A percentile compares a stretch with the other conserved stretches of the same genome.
Conservation (phyloP, 2,329 filamentous ascomycete genomes). For the Ascochyta clinopodiicola region DNA sequence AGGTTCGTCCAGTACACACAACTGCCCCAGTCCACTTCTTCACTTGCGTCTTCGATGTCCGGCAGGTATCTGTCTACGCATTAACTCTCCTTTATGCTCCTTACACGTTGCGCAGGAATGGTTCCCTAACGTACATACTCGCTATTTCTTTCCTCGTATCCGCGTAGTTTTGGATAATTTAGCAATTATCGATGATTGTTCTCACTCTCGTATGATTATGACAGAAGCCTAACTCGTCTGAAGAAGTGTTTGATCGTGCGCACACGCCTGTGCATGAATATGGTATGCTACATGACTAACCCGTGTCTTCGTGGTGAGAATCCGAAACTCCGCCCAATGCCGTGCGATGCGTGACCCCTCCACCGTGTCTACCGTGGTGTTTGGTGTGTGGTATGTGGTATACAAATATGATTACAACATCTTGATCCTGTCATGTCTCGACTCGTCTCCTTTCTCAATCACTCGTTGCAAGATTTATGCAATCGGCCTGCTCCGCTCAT, state of each 20-base stretch:
- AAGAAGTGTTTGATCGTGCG: no score
- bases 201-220: no score
- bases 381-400: constrained; percentile 20
- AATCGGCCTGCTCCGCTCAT: constrained; percentile 50
- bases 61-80: no score
- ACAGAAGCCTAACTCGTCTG: not conserved
- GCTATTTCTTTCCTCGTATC: not conserved
- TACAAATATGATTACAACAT: constrained; percentile 24
- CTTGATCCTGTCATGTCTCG: not conserved
- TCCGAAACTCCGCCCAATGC: constrained; percentile 33
- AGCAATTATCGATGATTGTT: not conserved
- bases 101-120: no score
- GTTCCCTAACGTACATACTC: no score
- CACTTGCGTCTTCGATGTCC: no score
- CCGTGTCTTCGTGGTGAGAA: constrained; percentile 5
- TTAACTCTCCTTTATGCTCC: no score
- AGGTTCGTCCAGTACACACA: no score
- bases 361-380: not conserved
- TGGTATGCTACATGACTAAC: constrained; percentile 2
- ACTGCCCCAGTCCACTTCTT: no score
- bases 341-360: constrained; percentile 11
- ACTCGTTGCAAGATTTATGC: constrained; percentile 26
- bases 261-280: not conserved
- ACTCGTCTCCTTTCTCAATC: not conserved
- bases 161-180: not conserved